Percentiles rank a stretch among this genome's conserved stretches.
These are phyloP conservation scores for Fistulina hepatica DNA, from an alignment of 1,284 basidiomycete species.

Conservation along the genomic window DNA sequence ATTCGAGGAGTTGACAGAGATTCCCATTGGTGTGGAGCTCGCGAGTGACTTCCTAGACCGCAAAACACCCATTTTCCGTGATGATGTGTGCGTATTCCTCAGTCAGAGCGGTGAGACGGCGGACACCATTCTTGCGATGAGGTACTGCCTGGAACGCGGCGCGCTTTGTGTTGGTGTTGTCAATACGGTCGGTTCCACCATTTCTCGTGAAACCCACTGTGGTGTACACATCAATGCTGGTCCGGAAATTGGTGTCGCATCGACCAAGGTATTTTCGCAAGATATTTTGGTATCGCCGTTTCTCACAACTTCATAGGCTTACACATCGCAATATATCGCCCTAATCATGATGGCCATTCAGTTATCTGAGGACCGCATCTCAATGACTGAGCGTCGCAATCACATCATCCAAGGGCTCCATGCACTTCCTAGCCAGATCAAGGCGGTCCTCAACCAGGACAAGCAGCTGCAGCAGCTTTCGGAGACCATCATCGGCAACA, in stretches of 20 bases:
- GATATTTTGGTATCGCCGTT: background rate
- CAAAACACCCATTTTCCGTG: conserved; percentile 98
- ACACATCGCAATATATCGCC: conserved; percentile 99
- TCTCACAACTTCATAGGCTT: conserved; percentile 53
- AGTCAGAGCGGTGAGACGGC: conserved; percentile 99
- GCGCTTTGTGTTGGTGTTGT: conserved; percentile 95
- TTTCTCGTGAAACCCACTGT: conserved; percentile 97
- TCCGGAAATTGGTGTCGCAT: conserved; percentile 98
- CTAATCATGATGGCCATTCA: conserved; percentile 98
- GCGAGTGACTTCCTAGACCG: conserved; percentile 98
- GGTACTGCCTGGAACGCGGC: conserved; percentile 94
- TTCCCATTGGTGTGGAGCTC: conserved; percentile 94
- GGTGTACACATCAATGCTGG: conserved; percentile 99
- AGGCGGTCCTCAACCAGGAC: conserved; percentile 79
- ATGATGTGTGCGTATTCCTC: conserved; percentile 95
- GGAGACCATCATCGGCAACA: conserved; percentile 68
- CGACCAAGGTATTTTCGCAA: conserved; percentile 71
- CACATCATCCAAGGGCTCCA: conserved; percentile 94
- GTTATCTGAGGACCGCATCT: conserved; percentile 93
- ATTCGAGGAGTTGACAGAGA: conserved; percentile 98
- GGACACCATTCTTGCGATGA: conserved; percentile 93
- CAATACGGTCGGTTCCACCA: conserved; percentile 97
- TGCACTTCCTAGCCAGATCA: conserved; percentile 84
- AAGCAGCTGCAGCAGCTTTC: conserved; percentile 75
- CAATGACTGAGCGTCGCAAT: conserved; percentile 81